These are phyloP conservation scores for Rhynchospora breviuscula DNA, from an alignment of 176 grass and related monocot species.

Conservation along the genomic window DNA sequence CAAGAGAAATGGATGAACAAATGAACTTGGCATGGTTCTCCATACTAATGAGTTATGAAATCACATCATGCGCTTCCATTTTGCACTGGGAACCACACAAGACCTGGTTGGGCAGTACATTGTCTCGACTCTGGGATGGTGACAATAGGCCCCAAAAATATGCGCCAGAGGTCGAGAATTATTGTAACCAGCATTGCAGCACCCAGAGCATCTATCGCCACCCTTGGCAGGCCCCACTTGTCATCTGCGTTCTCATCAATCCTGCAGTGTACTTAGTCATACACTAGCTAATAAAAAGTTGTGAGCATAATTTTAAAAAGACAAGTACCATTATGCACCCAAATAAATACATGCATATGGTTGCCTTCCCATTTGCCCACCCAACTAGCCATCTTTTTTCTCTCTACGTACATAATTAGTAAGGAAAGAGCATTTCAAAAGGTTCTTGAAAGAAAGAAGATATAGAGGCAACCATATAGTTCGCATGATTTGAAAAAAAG, in stretches of 20 bases:
- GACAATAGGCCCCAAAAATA: conserved; percentile 80
- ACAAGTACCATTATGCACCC: not conserved
- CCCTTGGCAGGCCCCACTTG: conserved; percentile 72
- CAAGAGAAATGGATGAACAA: not conserved
- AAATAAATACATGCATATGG: not conserved
- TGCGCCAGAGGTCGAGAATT: conserved; percentile 79
- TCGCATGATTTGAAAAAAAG: not conserved
- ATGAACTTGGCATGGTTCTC: not conserved
- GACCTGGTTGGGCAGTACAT: conserved; percentile 49
- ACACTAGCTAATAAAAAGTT: not conserved
- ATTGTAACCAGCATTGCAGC: conserved; percentile 95
- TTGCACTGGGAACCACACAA: conserved; percentile 67
- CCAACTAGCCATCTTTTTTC: not conserved
- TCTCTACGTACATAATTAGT: not conserved
- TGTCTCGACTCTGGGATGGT: conserved; percentile 34
- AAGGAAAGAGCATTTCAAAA: not conserved
- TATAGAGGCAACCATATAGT: not conserved
- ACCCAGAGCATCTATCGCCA: conserved; percentile 70
- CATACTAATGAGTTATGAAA: not conserved
- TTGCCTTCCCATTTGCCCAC: not conserved
- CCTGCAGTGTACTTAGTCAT: conserved; percentile 25
- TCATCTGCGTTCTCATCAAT: conserved; percentile 49
- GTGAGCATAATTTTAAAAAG: not conserved
- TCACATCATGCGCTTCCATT: conserved; percentile 37
- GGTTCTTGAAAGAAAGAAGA: not conserved